Evolutionary conservation across 2,329 filamentous ascomycete genomes (phyloP).

Genomic region (Fusarium bactridioides): DNA sequence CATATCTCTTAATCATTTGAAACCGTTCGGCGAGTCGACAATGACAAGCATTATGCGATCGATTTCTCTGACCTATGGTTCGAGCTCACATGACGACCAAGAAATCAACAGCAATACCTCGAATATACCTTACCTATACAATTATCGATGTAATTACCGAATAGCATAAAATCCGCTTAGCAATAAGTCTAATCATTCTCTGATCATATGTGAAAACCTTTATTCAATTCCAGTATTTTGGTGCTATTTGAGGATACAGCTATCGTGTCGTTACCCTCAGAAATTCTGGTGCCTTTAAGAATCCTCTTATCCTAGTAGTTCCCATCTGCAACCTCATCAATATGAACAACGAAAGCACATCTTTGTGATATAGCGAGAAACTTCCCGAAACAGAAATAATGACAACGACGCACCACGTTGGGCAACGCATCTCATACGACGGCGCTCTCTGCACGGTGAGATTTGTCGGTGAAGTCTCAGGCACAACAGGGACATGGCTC

Average conservation of each 20-base stretch:
- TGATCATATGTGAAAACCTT: neutral
- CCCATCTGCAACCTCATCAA: neutral
- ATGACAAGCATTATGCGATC: no score
- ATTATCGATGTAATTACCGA: neutral
- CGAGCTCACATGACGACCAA: fast-evolving
- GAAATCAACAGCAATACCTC: no score
- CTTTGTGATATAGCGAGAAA: neutral
- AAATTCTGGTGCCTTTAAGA: slow-evolving; percentile 22
- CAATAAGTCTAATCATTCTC: neutral
- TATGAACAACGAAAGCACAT: neutral
- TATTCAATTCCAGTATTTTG: neutral
- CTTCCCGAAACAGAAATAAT: slow-evolving; percentile 41
- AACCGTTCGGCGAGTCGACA: neutral
- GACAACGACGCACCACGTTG: slow-evolving; percentile 57
- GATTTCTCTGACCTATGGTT: neutral
- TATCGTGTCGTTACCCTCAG: slow-evolving; percentile 1
- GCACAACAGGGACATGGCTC: slow-evolving; percentile 82
- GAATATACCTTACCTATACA: no score
- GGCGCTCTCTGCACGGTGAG: slow-evolving; percentile 83
- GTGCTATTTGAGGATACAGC: neutral
- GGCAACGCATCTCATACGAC: slow-evolving; percentile 82
- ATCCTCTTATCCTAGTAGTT: neutral
- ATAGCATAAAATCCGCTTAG: neutral
- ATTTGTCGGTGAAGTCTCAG: slow-evolving; percentile 79
- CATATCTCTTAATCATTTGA: neutral